phyloP scores from a whole-genome alignment of 2,329 filamentous ascomycete species.

The Fusarium scirpi region DNA sequence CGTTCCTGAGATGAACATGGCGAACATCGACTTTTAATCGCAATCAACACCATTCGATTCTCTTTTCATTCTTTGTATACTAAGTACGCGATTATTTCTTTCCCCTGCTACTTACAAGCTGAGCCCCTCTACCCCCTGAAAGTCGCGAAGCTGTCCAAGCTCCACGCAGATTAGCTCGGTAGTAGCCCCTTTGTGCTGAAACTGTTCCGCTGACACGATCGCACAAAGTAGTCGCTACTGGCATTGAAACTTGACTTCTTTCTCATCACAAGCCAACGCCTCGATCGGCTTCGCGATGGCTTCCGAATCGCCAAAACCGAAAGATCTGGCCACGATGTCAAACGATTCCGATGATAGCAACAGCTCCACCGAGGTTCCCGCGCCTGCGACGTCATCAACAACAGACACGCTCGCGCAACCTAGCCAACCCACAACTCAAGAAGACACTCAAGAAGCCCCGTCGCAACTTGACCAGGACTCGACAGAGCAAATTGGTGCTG shows the following conservation, averaged over 20 bases:
- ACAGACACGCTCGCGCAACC: constrained; percentile 25
- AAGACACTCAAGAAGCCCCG: constrained; percentile 22
- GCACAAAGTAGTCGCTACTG: constrained; percentile 40
- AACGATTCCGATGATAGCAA: constrained; percentile 45
- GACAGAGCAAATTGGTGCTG: constrained; percentile 7
- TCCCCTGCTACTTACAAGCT: neutral
- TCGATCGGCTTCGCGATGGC: constrained; percentile 52
- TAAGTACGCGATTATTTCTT: constrained; percentile 38
- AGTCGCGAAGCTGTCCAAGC: constrained; percentile 36
- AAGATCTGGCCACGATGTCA: constrained; percentile 58
- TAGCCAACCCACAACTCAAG: constrained; percentile 14
- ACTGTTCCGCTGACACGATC: constrained; percentile 44
- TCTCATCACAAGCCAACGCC: constrained; percentile 27
- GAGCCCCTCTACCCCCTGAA: constrained; percentile 39
- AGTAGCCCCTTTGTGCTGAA: constrained; percentile 43
- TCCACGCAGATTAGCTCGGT: constrained; percentile 39
- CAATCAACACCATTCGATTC: constrained; percentile 32
- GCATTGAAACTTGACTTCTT: constrained; percentile 32
- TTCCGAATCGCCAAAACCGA: constrained; percentile 51
- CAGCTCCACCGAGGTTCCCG: constrained; percentile 33
- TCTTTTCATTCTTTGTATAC: constrained; percentile 44
- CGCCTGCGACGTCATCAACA: constrained; percentile 42
- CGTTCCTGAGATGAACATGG: constrained; percentile 38
- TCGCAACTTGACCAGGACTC: constrained; percentile 24
- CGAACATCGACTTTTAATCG: constrained; percentile 32